Conservation (phyloP, 306 rosid genomes). For the Pterocarpus macrocarpus region DNA sequence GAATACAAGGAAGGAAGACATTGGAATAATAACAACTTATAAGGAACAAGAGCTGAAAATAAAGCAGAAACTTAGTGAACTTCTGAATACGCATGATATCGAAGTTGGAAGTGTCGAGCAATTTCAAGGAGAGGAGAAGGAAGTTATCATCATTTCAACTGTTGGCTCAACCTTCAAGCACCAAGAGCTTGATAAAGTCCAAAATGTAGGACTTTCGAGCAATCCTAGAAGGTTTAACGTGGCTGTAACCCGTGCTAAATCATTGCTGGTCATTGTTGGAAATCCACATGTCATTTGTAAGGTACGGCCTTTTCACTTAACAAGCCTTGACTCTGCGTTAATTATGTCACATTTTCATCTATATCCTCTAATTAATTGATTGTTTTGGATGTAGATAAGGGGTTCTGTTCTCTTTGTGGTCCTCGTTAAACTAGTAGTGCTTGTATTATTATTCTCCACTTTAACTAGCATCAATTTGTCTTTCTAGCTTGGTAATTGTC, state of each 20-base stretch:
- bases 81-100: slow-evolving; percentile 58
- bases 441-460: too few relatives aligned
- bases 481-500: too few relatives aligned
- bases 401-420: too few relatives aligned
- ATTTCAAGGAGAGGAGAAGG: slow-evolving; percentile 89
- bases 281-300: slow-evolving; percentile 85
- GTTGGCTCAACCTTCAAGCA: slow-evolving; percentile 94
- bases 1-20: slow-evolving; percentile 65
- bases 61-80: slow-evolving; percentile 66
- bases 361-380: too few relatives aligned
- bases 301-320: slow-evolving; percentile 58
- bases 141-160: slow-evolving; percentile 84
- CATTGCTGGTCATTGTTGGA: slow-evolving; percentile 83
- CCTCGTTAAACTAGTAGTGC: too few relatives aligned
- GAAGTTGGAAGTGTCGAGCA: slow-evolving; percentile 97
- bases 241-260: slow-evolving; percentile 88
- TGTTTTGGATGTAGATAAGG: too few relatives aligned
- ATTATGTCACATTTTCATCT: too few relatives aligned
- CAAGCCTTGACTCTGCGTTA: slow-evolving; percentile 1
- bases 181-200: slow-evolving; percentile 77
- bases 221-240: slow-evolving; percentile 90
- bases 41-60: slow-evolving; percentile 87
- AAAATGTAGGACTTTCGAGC: slow-evolving; percentile 88
- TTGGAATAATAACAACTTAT: slow-evolving; percentile 91
- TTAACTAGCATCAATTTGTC: too few relatives aligned